phyloP scores from a whole-genome alignment of 1,139 yeast species.

The Sugiyamaella neomexicana region DNA sequence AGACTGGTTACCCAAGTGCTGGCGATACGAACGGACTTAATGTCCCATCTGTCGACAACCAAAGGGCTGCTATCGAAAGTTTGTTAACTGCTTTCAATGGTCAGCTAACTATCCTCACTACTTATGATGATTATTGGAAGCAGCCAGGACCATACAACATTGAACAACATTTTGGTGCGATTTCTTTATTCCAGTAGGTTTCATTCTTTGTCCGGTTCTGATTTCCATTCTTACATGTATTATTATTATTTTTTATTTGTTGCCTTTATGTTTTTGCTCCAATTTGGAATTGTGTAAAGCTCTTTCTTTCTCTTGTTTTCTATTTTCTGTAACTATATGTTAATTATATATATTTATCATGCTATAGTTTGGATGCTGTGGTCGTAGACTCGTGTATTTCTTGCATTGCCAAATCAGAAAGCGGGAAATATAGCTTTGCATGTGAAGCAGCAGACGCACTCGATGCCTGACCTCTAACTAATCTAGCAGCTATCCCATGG shows the following conservation, averaged over 20 bases:
- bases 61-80: constrained; percentile 61
- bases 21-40: constrained; percentile 73
- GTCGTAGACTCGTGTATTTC: constrained; percentile 28
- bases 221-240: constrained; percentile 4
- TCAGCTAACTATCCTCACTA: constrained; percentile 65
- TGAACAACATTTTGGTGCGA: constrained; percentile 82
- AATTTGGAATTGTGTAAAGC: too few relatives aligned
- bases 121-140: constrained; percentile 84
- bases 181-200: constrained; percentile 44
- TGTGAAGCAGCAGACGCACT: constrained; percentile 54
- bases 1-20: constrained; percentile 84
- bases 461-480: constrained; percentile 58
- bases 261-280: not conserved
- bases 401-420: constrained; percentile 44
- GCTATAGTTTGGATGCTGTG: constrained; percentile 3
- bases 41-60: constrained; percentile 70
- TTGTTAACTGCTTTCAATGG: constrained; percentile 56
- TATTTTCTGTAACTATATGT: not conserved
- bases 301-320: not conserved
- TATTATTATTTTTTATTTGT: not conserved
- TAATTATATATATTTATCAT: not conserved
- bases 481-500: constrained; percentile 68
- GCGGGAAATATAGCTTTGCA: constrained; percentile 48
- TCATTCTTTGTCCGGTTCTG: not conserved
- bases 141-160: constrained; percentile 79